Conservation (phyloP, 2,329 filamentous ascomycete genomes). For the Diplodia intermedia region DNA sequence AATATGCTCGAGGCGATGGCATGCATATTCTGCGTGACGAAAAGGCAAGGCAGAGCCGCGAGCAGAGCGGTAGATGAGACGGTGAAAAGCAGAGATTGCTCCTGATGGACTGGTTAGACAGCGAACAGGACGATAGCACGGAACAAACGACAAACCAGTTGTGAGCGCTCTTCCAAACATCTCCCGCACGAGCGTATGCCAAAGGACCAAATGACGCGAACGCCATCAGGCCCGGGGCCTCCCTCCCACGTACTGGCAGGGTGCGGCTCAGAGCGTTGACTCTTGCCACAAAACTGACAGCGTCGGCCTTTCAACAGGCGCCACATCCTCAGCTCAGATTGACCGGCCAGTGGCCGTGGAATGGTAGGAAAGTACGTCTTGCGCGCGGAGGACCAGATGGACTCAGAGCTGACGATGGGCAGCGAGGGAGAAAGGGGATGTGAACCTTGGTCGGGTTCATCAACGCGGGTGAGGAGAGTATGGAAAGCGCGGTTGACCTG, state of each 20-base stretch:
- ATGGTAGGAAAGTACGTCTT: slow-evolving; percentile 69
- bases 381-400: slow-evolving; percentile 74
- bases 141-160: slow-evolving; percentile 65
- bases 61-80: slow-evolving; percentile 64
- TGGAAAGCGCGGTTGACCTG: slow-evolving; percentile 72
- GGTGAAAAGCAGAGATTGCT: slow-evolving; percentile 72
- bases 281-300: slow-evolving; percentile 73
- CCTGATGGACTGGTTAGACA: slow-evolving; percentile 56
- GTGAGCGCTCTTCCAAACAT: slow-evolving; percentile 67
- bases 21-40: slow-evolving; percentile 67
- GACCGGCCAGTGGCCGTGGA: slow-evolving; percentile 70
- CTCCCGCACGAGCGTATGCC: slow-evolving; percentile 68
- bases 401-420: slow-evolving; percentile 63
- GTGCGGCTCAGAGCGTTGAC: slow-evolving; percentile 37
- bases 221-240: slow-evolving; percentile 67
- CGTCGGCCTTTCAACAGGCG: slow-evolving; percentile 66
- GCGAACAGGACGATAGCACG: slow-evolving; percentile 37
- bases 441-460: slow-evolving; percentile 43
- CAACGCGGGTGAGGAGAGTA: slow-evolving; percentile 50
- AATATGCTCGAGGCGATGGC: slow-evolving; percentile 65
- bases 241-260: slow-evolving; percentile 59
- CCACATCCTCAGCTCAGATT: slow-evolving; percentile 79
- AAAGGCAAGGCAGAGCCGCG: slow-evolving; percentile 72
- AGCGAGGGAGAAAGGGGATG: slow-evolving; percentile 42
- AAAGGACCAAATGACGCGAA: slow-evolving; percentile 75